These are phyloP conservation scores for Earliella scabrosa DNA, from an alignment of 1,284 basidiomycete genomes.

Conservation along the genomic window DNA sequence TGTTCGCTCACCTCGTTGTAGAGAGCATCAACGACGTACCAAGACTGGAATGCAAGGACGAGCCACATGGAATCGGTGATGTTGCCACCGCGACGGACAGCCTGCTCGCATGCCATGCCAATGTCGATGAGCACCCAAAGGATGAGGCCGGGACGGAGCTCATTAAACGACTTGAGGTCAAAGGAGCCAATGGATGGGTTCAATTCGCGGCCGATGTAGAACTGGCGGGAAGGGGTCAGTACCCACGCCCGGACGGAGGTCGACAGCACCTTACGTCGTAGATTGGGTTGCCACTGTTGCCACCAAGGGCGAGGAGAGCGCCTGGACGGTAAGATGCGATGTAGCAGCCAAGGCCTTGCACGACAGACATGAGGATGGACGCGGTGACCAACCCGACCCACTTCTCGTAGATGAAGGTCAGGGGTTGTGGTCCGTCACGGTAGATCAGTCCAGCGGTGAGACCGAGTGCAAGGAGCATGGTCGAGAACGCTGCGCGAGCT, in stretches of 20 bases:
- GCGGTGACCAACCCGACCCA: constrained; percentile 92
- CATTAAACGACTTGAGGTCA: constrained; percentile 98
- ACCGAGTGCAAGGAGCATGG: constrained; percentile 81
- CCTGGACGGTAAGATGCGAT: constrained; percentile 70
- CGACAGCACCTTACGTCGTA: constrained; percentile 77
- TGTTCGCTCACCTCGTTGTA: constrained; percentile 85
- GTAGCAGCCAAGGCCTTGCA: constrained; percentile 81
- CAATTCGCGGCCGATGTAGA: constrained; percentile 95
- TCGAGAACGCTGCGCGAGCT: constrained; percentile 74
- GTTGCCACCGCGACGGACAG: constrained; percentile 74
- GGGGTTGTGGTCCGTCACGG: constrained; percentile 76
- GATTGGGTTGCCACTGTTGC: constrained; percentile 87
- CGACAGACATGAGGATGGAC: constrained; percentile 77
- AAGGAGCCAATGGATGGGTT: constrained; percentile 91
- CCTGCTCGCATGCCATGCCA: constrained; percentile 92
- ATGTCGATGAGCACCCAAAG: constrained; percentile 94
- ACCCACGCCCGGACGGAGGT: constrained; percentile 1
- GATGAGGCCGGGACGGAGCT: constrained; percentile 94
- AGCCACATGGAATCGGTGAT: constrained; percentile 94
- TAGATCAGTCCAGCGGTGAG: constrained; percentile 70
- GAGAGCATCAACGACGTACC: constrained; percentile 87
- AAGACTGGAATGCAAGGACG: constrained; percentile 84
- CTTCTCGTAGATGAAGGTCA: constrained; percentile 92
- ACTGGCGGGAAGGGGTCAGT: constrained; percentile 51
- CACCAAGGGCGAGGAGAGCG: constrained; percentile 85